Evolutionary conservation across 2,329 filamentous ascomycete genomes (phyloP).

Genomic region (Beauveria scarabaeidicola): DNA sequence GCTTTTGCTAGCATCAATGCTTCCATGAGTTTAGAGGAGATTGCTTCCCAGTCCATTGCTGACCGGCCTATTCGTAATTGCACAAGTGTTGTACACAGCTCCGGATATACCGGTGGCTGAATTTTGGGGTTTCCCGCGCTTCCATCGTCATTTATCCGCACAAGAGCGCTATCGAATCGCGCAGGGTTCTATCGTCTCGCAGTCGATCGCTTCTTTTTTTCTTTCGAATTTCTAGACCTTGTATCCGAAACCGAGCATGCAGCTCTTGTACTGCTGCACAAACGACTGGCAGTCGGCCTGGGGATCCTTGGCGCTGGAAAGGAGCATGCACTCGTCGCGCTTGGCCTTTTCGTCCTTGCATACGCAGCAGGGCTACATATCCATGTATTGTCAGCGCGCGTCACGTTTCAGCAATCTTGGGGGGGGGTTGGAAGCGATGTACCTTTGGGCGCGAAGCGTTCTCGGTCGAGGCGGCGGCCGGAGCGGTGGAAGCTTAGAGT

Average conservation of each 20-base stretch:
- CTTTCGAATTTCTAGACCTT: slow-evolving; percentile 41
- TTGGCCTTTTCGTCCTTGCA: slow-evolving; percentile 90
- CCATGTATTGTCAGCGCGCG: not conserved
- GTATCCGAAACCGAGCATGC: slow-evolving; percentile 92
- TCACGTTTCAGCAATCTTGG: no score
- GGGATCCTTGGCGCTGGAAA: slow-evolving; percentile 77
- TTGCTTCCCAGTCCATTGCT: not conserved
- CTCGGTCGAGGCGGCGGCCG: slow-evolving; percentile 8
- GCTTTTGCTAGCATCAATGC: not conserved
- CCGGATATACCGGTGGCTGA: not conserved
- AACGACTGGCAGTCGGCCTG: slow-evolving; percentile 73
- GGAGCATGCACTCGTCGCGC: slow-evolving; percentile 98
- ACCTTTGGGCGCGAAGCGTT: slow-evolving; percentile 13
- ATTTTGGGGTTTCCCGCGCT: not conserved
- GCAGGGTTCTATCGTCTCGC: not conserved
- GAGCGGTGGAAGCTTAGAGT: slow-evolving; percentile 8
- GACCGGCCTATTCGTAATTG: not conserved
- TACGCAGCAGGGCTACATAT: slow-evolving; percentile 79
- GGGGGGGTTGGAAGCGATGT: not conserved
- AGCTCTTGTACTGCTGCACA: slow-evolving; percentile 78
- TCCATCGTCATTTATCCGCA: not conserved
- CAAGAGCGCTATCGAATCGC: not conserved
- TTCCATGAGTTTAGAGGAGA: slow-evolving; percentile 1
- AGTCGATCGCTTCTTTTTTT: slow-evolving; percentile 1
- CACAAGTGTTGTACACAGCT: slow-evolving; percentile 20